A percentile compares a stretch with the other conserved stretches of the same genome.
phyloP scores from a whole-genome alignment of 2,329 filamentous ascomycete species.

The Xylariaceae sp. region DNA sequence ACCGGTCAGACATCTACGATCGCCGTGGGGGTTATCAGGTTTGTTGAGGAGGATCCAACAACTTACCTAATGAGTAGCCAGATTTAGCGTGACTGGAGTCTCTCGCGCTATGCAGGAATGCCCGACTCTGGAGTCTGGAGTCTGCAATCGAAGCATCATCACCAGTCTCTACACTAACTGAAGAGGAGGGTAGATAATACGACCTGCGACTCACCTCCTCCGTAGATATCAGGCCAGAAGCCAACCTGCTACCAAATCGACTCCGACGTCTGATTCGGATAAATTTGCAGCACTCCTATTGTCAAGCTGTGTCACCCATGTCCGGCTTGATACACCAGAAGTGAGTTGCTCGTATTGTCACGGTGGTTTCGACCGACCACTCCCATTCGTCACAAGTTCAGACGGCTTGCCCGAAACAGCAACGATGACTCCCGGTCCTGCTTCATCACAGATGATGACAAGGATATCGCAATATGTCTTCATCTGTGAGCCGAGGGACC shows the following conservation, averaged over 20 bases:
- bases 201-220: background rate
- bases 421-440: slow-evolving; percentile 13
- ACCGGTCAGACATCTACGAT: background rate
- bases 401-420: background rate
- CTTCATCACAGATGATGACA: slow-evolving; percentile 27
- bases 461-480: slow-evolving; percentile 28
- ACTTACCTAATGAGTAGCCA: background rate
- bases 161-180: background rate
- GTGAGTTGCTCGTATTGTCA: background rate
- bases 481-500: slow-evolving; percentile 26
- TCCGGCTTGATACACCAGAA: background rate
- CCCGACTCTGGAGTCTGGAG: background rate
- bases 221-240: background rate
- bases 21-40: no score
- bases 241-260: background rate
- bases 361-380: background rate
- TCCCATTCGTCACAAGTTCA: background rate
- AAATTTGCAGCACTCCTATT: background rate
- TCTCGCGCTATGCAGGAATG: background rate
- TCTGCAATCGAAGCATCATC: background rate
- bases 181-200: background rate
- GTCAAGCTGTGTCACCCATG: background rate
- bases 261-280: background rate
- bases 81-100: background rate
- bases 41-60: background rate